Percentiles rank a stretch among this genome's conserved stretches.
phyloP scores from a whole-genome alignment of 805 yeast genomes.

The Cyberlindnera xylosilytica region DNA sequence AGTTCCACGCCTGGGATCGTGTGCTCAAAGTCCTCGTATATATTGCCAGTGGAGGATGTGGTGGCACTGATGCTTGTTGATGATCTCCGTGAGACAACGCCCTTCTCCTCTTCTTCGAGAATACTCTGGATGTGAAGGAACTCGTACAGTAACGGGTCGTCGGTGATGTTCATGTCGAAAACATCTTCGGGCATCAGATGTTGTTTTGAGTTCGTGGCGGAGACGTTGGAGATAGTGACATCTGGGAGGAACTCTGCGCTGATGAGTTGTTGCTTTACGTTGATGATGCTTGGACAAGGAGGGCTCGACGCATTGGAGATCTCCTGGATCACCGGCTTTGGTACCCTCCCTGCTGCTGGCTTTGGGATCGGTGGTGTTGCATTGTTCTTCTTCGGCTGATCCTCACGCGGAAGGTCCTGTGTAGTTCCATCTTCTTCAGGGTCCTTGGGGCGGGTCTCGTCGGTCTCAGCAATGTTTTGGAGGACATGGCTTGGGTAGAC shows the following conservation, averaged over 20 bases:
- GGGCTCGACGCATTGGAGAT: too few relatives aligned
- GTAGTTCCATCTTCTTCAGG: too few relatives aligned
- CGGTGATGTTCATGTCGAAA: constrained; percentile 5
- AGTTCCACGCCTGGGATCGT: constrained; percentile 19
- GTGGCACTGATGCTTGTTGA: constrained; percentile 4
- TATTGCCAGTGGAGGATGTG: neutral
- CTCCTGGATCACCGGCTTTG: too few relatives aligned
- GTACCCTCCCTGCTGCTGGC: too few relatives aligned
- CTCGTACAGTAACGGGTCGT: constrained; percentile 16
- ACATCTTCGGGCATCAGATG: neutral
- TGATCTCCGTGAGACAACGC: constrained; percentile 1
- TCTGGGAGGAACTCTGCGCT: neutral
- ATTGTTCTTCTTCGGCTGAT: too few relatives aligned
- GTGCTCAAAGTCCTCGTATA: constrained; percentile 11
- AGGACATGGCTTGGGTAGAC: constrained; percentile 25
- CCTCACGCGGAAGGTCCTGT: too few relatives aligned
- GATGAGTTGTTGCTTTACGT: neutral
- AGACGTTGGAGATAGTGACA: neutral
- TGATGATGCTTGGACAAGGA: neutral
- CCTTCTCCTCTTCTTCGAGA: constrained; percentile 6
- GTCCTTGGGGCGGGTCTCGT: too few relatives aligned
- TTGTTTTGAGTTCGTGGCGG: neutral
- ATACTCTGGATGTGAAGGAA: constrained; percentile 23
- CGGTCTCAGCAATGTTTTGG: too few relatives aligned
- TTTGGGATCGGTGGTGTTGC: too few relatives aligned